These are phyloP conservation scores for Gracilaria domingensis DNA, from an alignment of 23 red algal species.

Conservation along the genomic window DNA sequence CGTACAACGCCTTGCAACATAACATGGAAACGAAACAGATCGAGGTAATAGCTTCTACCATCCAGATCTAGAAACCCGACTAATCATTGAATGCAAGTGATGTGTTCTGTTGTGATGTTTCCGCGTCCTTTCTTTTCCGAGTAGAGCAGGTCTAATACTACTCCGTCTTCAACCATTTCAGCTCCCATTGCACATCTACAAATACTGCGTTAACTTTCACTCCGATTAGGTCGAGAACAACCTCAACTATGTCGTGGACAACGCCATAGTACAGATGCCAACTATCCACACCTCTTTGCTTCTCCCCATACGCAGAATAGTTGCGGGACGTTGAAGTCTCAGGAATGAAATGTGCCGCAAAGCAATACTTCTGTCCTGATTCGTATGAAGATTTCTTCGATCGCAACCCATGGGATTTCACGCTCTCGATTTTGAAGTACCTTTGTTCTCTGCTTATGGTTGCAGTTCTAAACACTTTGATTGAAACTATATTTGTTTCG, in stretches of 20 bases:
- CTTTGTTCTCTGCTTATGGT: not conserved
- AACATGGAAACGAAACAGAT: not conserved
- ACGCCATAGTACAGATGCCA: not conserved
- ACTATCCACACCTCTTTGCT: not conserved
- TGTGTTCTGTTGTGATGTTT: not conserved
- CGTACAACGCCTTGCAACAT: not conserved
- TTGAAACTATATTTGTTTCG: not conserved
- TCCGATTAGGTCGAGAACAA: not conserved
- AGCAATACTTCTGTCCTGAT: not conserved
- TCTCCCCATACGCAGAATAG: not conserved
- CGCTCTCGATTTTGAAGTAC: not conserved
- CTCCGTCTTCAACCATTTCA: not conserved
- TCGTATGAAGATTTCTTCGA: not conserved
- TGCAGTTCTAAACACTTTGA: not conserved
- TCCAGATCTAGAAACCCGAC: conserved; percentile 18
- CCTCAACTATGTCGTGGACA: not conserved
- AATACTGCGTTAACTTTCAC: not conserved
- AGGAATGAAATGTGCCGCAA: not conserved
- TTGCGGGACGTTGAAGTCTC: not conserved
- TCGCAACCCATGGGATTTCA: not conserved
- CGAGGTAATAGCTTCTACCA: conserved; percentile 5
- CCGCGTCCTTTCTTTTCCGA: not conserved
- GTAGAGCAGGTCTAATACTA: not conserved
- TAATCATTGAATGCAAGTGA: not conserved
- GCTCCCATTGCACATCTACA: not conserved